Evolutionary conservation across 257 asterid species (phyloP), one percentile per base, ranked within the genome.

Genomic region (Lycium ferocissimum): DNA sequence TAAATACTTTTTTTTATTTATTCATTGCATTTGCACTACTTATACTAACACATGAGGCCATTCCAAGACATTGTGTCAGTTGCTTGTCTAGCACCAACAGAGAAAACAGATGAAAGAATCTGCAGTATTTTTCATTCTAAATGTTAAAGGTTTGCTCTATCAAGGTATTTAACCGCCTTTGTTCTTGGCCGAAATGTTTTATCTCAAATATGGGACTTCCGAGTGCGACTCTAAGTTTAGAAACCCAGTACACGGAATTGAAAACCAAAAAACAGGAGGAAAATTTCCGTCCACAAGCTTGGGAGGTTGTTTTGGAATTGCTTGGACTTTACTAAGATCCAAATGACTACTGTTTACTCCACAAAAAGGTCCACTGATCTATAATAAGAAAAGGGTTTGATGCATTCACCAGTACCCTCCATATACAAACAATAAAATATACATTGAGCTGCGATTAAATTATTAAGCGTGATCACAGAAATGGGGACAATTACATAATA

Each of bases 401-500:
- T 76, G 65, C 86, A 75, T 59, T 84, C 73, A 85, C 49, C 18
- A 51, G 47, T n/a, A 67, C 40, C 17, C 43, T 12, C 73, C n/a
- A 66, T 26, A 40, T 33, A 78, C 59, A 53, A 40, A 83, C 59
- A 75, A 26, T 76, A 51, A 22, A 76, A 22, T 51, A 51, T 22
- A 9, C 40, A 40, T 40, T 9, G 22, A 37, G 58, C 13, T 22
- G 57, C 10, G 15, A 53, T 45, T 75, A 84, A 81, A 83, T 54
- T 72, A 83, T 69, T 81, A 53, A 35, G 65, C 80, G 54, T 71
- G 58, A 63, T 84, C 59, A 53, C 18, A 71, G 57, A 57, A 79
- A 35, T 78, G 72, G 83, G 87, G 87, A 84, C 86, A 75, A 65
- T 80, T 26, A 75, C 85, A 57, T 59, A 58, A 22, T 81, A 35